Percentiles rank a stretch among this genome's conserved stretches.
phyloP scores from a whole-genome alignment of 2,329 filamentous ascomycete species.

The Xylariaceae sp. region DNA sequence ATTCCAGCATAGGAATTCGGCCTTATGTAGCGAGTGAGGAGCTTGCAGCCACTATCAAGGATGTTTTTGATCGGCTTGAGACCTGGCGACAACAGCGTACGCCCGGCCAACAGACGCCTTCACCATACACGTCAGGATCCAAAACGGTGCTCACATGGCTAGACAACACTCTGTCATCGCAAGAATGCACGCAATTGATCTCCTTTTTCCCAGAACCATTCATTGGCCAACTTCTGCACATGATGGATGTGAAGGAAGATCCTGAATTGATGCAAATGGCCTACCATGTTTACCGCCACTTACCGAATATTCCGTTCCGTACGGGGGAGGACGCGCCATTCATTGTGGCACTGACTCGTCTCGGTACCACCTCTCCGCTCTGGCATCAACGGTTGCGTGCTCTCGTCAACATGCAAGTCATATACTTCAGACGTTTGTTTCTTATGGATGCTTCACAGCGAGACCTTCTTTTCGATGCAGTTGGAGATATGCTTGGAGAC shows the following conservation, averaged over 20 bases:
- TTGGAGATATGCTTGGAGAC: constrained; percentile 93
- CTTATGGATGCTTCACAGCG: constrained; percentile 71
- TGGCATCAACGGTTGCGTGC: constrained; percentile 96
- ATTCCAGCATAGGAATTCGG: constrained; percentile 76
- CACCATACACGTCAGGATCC: constrained; percentile 88
- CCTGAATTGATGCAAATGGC: constrained; percentile 90
- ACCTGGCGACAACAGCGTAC: constrained; percentile 79
- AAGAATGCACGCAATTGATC: constrained; percentile 86
- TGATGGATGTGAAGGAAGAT: constrained; percentile 99
- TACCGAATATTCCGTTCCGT: constrained; percentile 91
- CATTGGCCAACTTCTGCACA: constrained; percentile 89
- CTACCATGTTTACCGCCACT: constrained; percentile 93
- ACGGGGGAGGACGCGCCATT: constrained; percentile 80
- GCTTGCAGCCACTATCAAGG: constrained; percentile 64
- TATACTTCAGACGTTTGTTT: constrained; percentile 96
- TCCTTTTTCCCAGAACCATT: constrained; percentile 87
- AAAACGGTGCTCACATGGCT: constrained; percentile 97
- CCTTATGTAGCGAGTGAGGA: constrained; percentile 76
- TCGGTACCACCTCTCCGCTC: constrained; percentile 75
- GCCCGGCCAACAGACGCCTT: constrained; percentile 87
- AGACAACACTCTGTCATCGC: constrained; percentile 81
- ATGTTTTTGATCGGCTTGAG: constrained; percentile 75
- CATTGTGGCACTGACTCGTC: constrained; percentile 78
- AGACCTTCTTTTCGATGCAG: constrained; percentile 77
- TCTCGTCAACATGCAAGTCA: constrained; percentile 96